Base-by-base conservation (phyloP, 345 rosid genomes). In the Angophora floribunda region DNA sequence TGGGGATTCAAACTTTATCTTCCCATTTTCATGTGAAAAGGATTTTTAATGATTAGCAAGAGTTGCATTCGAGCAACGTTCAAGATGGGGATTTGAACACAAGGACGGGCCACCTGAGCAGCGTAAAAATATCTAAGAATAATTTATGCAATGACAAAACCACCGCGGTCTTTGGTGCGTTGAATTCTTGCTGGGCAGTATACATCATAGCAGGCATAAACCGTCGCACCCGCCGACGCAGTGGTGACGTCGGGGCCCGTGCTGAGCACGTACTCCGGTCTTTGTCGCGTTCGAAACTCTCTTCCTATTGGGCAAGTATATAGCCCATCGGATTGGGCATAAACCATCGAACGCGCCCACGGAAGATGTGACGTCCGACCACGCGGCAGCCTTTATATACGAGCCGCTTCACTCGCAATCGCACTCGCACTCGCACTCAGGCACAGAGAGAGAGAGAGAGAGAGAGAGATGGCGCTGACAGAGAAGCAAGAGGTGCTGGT, bases 401-500 rank as follows among this genome's bases (percentile, higher is more conserved):
- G 79, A 67, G 79, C 44, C 41, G 4, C 78, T 65, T 65, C 44
- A 7, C 79, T 30, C 22, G 79, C 44, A 30, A 21, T 7, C 11
- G 19, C 21, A 30, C 17, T 32, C 11, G 17, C 78, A 7, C 9
- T 19, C 9, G 24, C 7, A 3, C n/a, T n/a, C 21, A 57, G 50
- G 22, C 82, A 47, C 89, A 86, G 67, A 89, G 55, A 85, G 51
- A 86, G 57, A 91, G 59, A 86, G 30, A 84, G 57, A 86, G 85
- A 63, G 51, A 52, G 63, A 89, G 88, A 90, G 85, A 93, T 93
- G 95, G 92, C 21, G 61, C 91, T 94, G 30, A 93, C 91, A 9
- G 98, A 92, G 92, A 91, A 94, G 89, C 95, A 94, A 88, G 96
- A 95, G 91, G 93, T 90, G 61, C 85, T 95, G 89, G 96, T 95